Percentiles rank a stretch among this genome's conserved stretches.
Conservation (phyloP, 805 yeast species). For the Lipomyces sp. region DNA sequence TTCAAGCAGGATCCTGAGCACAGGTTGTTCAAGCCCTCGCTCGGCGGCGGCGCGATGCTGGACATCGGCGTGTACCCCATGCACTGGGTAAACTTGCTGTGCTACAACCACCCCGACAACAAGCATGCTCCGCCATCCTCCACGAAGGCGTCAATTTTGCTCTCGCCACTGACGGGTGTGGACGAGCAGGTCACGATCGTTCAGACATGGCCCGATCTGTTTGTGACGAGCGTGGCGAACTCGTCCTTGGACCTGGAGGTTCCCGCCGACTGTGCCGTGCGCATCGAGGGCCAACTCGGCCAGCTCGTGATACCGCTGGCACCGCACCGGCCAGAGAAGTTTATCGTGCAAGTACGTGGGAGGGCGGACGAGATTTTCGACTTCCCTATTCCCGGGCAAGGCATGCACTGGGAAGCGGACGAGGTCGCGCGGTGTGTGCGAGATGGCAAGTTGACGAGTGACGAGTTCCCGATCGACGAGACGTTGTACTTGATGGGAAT, state of each 20-base stretch:
- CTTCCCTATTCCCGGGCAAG: slow-evolving; percentile 36
- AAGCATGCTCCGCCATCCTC: slow-evolving; percentile 8
- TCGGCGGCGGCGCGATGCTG: slow-evolving; percentile 57
- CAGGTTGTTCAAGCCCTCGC: slow-evolving; percentile 44
- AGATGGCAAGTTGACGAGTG: slow-evolving; percentile 41
- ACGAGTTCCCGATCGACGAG: slow-evolving; percentile 45
- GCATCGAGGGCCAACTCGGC: slow-evolving; percentile 30
- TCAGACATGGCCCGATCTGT: slow-evolving; percentile 12
- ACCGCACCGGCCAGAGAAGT: slow-evolving; percentile 28
- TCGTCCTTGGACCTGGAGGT: not conserved
- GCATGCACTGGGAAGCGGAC: slow-evolving; percentile 56
- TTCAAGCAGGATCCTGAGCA: slow-evolving; percentile 34
- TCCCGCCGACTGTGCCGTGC: slow-evolving; percentile 6
- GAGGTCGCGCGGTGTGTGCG: slow-evolving; percentile 48
- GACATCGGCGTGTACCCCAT: slow-evolving; percentile 55
- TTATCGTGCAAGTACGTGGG: slow-evolving; percentile 20
- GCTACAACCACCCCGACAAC: slow-evolving; percentile 20
- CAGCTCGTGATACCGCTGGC: slow-evolving; percentile 28
- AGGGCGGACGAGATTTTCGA: slow-evolving; percentile 8
- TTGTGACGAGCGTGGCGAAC: slow-evolving; percentile 8
- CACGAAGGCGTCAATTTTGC: slow-evolving; percentile 3
- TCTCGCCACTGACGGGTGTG: slow-evolving; percentile 10
- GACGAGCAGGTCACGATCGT: slow-evolving; percentile 13
- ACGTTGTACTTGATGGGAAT: slow-evolving; percentile 45
- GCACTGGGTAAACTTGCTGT: slow-evolving; percentile 39